These are phyloP conservation scores for Fusarium sp. DNA, from an alignment of 2,329 filamentous ascomycete species.

Conservation along the genomic window DNA sequence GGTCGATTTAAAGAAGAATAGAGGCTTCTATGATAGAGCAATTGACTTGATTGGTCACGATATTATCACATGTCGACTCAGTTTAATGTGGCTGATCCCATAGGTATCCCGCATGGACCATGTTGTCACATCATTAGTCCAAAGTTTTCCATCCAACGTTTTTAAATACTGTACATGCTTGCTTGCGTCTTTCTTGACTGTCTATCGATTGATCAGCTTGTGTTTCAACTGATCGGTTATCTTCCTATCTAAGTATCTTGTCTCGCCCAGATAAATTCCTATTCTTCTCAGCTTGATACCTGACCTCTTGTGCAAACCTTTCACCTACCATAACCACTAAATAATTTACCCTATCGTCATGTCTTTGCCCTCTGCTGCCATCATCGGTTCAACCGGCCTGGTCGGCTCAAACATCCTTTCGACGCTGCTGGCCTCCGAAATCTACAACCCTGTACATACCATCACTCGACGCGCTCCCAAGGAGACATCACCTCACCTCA, in stretches of 20 bases:
- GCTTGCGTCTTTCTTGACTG: background rate
- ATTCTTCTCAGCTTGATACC: background rate
- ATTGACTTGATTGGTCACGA: background rate
- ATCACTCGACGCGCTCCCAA: slow-evolving; percentile 72
- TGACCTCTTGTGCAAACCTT: background rate
- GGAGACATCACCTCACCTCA: slow-evolving; percentile 65
- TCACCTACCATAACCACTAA: background rate
- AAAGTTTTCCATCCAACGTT: background rate
- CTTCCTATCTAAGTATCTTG: background rate
- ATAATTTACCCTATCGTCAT: slow-evolving; percentile 7
- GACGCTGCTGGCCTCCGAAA: slow-evolving; percentile 63
- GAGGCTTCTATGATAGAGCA: background rate
- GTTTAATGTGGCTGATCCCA: slow-evolving; percentile 4
- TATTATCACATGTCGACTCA: background rate
- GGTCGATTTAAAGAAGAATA: background rate
- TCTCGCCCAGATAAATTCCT: no score
- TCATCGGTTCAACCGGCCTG: slow-evolving; percentile 73
- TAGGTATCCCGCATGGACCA: background rate
- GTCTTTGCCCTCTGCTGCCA: slow-evolving; percentile 54
- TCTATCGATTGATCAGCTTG: background rate
- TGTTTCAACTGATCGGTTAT: background rate
- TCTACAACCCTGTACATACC: slow-evolving; percentile 65
- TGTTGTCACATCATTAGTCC: slow-evolving; percentile 2
- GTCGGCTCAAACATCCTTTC: slow-evolving; percentile 78
- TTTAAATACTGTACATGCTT: background rate